Evolutionary conservation across 768 basidiomycete species (phyloP), one percentile per base, ranked within the genome.

Genomic region (Termitomyces sp.): DNA sequence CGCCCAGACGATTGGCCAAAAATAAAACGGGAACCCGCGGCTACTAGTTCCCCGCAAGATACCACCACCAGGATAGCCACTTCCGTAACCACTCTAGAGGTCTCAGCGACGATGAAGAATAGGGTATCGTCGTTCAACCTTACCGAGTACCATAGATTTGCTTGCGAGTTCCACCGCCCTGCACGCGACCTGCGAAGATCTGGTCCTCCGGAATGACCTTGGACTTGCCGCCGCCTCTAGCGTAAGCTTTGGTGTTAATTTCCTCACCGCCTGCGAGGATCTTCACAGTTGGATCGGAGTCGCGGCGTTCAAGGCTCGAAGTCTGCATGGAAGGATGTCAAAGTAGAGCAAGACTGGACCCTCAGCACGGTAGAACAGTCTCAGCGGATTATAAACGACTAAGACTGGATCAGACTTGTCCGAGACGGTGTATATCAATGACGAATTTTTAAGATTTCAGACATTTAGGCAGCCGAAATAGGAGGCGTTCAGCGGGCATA

Each of bases 11-110:
- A 59, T 37, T 4, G 61, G 61, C 61, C 61, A 62, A 16, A 62
- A 62, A 24, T 62, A 62, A 27, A 62, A 62, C 3, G 61, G 61
- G n/a, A 62, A 62, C 18, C 58, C 58, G 37, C 61, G 61, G 18
- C 46, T 31, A 33, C 8, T 37, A 5, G 54, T 55, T 27, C 61
- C 61, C 11, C 58, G 61, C 22, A 51, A 7, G 16, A 24, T 24
- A 5, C 41, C 54, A n/a, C 48, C 54, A 12, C 20, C 27, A 13
- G 61, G 61, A 24, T 62, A 62, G 11, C 61, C 61, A n/a, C 61
- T 62, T 6, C 61, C 61, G 15, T 62, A 62, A 15, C 47, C 55
- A 44, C 57, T 58, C 12, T 4, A 42, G 41, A 31, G 34, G 36
- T 41, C 33, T 51, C 41, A 52, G 36, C 16, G 24, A 6, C 22